Conservation (phyloP, 1,139 yeast genomes). For the Spencermartinsiella ligniputridi region DNA sequence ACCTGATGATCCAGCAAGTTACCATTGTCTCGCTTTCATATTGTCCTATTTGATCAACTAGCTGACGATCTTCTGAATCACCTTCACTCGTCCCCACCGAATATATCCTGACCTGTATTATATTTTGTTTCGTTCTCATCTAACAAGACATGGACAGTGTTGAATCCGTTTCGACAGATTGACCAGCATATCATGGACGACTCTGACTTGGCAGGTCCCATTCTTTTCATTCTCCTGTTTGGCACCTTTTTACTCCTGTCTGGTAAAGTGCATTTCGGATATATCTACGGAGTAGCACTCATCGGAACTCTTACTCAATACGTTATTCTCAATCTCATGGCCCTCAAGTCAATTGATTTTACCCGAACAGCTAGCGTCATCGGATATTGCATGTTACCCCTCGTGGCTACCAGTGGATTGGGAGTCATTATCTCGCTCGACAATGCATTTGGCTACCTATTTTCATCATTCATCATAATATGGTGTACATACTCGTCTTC, state of each 20-base stretch:
- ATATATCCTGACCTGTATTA: too few species aligned
- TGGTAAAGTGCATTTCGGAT: conserved; percentile 95
- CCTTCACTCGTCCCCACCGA: too few species aligned
- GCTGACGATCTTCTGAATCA: too few species aligned
- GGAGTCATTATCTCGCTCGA: conserved; percentile 71
- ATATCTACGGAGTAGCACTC: conserved; percentile 92
- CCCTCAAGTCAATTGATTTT: conserved; percentile 56
- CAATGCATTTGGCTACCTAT: conserved; percentile 65
- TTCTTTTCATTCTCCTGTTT: conserved; percentile 79
- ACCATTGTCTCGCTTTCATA: too few species aligned
- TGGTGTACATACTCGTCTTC: conserved; percentile 97
- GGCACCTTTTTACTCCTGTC: conserved; percentile 79
- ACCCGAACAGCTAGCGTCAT: conserved; percentile 81
- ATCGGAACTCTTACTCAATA: conserved; percentile 87
- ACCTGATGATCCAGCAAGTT: too few species aligned
- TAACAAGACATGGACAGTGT: conserved; percentile 64
- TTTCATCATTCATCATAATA: conserved; percentile 66
- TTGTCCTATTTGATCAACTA: too few species aligned
- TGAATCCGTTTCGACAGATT: conserved; percentile 66
- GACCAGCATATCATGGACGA: conserved; percentile 80
- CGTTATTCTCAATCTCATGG: conserved; percentile 81
- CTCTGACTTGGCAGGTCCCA: conserved; percentile 93
- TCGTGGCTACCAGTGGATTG: conserved; percentile 71
- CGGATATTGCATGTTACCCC: conserved; percentile 90
- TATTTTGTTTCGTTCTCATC: too few species aligned